Evolutionary conservation across 1,284 basidiomycete species (phyloP), one percentile per base, ranked within the genome.

Genomic region (Fomes fomentarius): DNA sequence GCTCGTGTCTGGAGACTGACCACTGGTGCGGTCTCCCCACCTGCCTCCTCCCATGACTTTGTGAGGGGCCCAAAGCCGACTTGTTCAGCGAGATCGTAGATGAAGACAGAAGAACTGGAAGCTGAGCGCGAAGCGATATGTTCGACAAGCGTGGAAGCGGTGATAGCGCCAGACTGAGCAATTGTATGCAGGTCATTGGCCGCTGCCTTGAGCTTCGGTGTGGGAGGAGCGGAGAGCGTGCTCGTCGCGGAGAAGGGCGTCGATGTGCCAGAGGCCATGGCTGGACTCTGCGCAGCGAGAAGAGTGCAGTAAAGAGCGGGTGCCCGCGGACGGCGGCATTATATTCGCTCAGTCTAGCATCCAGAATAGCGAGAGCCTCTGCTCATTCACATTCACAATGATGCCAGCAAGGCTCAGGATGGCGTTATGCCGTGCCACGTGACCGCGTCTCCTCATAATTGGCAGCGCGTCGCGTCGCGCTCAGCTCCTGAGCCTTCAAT

Each of bases 51-150:
- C 84, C 85, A 86, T 52, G 80, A 76, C 62, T 84, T 87, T 17
- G 88, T 86, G 47, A 85, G 71, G 0, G 78, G 75, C 14, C 92
- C 91, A 64, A 94, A 91, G 38, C 91, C 88, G 17, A 79, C 81
- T 63, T 92, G 87, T 59, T 89, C 84, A 9, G 92, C 89, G 49
- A 93, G 77, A 67, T 94, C 91, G 66, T 91, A 93, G 42, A 91
- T 71, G 68, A 92, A 92, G 56, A 93, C 81, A 15, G 83, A 75
- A 12, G 87, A 89, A 69, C 80, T 88, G 33, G 78, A 72, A 9
- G 68, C 63, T 4, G 72, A 58, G 37, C 78, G 77, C 10, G 86
- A 87, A 11, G 87, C 76, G 44, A 91, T 71, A 57, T 79, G 81
- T 71, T 93, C 90, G 46, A 93, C 74, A 54, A 85, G 68, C 25